These are phyloP conservation scores for Hanseniaspora occidentalis DNA, from an alignment of 805 yeast species.

Conservation along the genomic window DNA sequence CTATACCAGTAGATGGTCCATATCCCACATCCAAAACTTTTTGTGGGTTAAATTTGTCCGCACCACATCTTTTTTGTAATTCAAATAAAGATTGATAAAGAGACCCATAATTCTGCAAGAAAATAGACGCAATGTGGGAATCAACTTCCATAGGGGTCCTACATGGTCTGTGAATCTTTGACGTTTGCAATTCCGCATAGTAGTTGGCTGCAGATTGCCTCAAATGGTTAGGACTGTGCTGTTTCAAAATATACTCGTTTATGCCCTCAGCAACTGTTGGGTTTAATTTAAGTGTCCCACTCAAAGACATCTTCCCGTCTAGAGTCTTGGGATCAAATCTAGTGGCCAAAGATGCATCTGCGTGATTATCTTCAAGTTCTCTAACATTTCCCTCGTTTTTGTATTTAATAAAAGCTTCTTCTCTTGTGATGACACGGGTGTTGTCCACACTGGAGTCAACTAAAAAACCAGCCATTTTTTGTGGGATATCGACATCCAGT, in stretches of 20 bases:
- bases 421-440: background rate
- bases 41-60: conserved; percentile 40
- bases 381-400: background rate
- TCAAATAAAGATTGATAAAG: conserved; percentile 55
- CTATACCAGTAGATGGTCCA: conserved; percentile 89
- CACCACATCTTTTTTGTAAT: conserved; percentile 42
- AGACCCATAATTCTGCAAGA: conserved; percentile 71
- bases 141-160: conserved; percentile 47
- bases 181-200: conserved; percentile 37
- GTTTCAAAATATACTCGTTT: conserved; percentile 46
- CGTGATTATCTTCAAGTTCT: no score
- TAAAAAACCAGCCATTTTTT: background rate
- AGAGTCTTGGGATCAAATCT: background rate
- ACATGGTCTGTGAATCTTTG: conserved; percentile 41
- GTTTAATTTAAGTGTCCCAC: conserved; percentile 44
- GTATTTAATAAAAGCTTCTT: background rate
- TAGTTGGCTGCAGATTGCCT: conserved; percentile 49
- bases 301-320: conserved; percentile 15
- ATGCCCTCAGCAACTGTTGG: conserved; percentile 42
- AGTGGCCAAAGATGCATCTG: background rate
- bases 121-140: conserved; percentile 67
- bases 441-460: background rate
- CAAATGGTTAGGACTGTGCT: conserved; percentile 50
- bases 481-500: background rate
- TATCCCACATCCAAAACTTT: conserved; percentile 67